Base-by-base conservation (phyloP, 1,284 basidiomycete species). In the Cryptococcus sp. region DNA sequence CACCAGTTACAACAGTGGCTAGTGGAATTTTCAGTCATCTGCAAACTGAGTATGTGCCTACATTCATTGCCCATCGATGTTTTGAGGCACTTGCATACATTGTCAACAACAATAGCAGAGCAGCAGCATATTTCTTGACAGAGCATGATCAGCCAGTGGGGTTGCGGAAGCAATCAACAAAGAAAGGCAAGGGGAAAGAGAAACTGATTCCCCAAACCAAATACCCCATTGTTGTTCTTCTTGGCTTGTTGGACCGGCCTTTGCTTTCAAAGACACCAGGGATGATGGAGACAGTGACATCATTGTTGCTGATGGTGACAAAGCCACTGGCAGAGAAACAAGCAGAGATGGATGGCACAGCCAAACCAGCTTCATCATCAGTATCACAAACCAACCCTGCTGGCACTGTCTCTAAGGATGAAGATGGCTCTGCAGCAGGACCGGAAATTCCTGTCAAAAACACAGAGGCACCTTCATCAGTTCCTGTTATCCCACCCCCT, bases 11-110 rank as follows among this genome's bases (percentile, higher is more conserved):
- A 11, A 42, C 59, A 38, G 40, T 61, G 3, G 53, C 60, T 4
- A 81, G 82, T 59, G 77, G 28, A 33, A 33, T 85, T 47, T 80
- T 88, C 37, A 79, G 84, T 35, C 82, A 84, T 57, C 79, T 88
- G 28, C 88, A 89, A 55, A 84, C 83, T 44, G 93, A 95, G 68
- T 84, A 87, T 44, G 86, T 94, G 5, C 91, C 93, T 1, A 90
- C 95, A 62, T 81, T 96, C 52, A 87, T 96, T 55, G 91, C 91
- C 20, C 91, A 95, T 71, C 87, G 92, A 36, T 95, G 91, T 68
- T 82, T 98, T 33, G 93, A 97, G 71, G 88, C 89, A 2, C 79
- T 98, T 58, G 84, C 85, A 0, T 89, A 85, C 75, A 90, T 97
- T 64, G 91, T 95, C 68, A 83, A 81, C 55, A 81, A 85, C 23